These are phyloP conservation scores for Phylloporus arenicola DNA, from an alignment of 768 basidiomycete genomes.

Conservation along the genomic window DNA sequence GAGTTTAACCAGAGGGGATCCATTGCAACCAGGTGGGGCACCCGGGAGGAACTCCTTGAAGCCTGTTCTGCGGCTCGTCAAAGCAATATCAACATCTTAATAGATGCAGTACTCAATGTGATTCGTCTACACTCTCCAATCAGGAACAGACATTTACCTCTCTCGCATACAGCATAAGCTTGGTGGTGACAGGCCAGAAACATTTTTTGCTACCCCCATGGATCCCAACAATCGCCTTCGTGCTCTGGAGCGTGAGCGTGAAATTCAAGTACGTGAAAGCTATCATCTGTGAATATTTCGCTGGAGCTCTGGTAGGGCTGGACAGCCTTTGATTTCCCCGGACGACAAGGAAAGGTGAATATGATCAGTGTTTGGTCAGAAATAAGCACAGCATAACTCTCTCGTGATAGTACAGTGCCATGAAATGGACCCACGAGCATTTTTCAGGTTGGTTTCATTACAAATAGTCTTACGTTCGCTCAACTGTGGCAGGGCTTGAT, in stretches of 20 bases:
- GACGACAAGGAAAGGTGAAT: conserved; percentile 62
- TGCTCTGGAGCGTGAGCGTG: conserved; percentile 49
- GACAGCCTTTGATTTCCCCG: conserved; percentile 85
- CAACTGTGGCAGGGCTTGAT: conserved; percentile 56
- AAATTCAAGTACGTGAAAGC: conserved; percentile 54
- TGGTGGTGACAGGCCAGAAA: conserved; percentile 75
- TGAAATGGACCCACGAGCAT: conserved; percentile 73
- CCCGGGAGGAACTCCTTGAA: conserved; percentile 67
- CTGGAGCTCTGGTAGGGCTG: conserved; percentile 49
- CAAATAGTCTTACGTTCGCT: neutral
- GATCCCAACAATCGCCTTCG: conserved; percentile 63
- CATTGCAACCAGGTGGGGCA: conserved; percentile 79
- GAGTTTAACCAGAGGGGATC: conserved; percentile 77
- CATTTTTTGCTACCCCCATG: conserved; percentile 64
- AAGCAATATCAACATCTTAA: conserved; percentile 67
- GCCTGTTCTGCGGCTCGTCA: conserved; percentile 65
- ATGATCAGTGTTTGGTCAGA: conserved; percentile 12
- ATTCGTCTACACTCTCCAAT: conserved; percentile 10
- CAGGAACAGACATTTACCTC: conserved; percentile 5
- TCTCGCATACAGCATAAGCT: conserved; percentile 59
- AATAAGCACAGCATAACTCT: neutral
- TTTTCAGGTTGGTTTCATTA: conserved; percentile 56
- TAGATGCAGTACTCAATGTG: conserved; percentile 90
- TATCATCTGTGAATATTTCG: neutral
- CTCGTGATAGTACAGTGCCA: conserved; percentile 53